Percentiles rank a stretch among this genome's conserved stretches.
These are phyloP conservation scores for Paramecium pentaurelia DNA, from an alignment of 73 alveolate genomes.

Conservation along the genomic window DNA sequence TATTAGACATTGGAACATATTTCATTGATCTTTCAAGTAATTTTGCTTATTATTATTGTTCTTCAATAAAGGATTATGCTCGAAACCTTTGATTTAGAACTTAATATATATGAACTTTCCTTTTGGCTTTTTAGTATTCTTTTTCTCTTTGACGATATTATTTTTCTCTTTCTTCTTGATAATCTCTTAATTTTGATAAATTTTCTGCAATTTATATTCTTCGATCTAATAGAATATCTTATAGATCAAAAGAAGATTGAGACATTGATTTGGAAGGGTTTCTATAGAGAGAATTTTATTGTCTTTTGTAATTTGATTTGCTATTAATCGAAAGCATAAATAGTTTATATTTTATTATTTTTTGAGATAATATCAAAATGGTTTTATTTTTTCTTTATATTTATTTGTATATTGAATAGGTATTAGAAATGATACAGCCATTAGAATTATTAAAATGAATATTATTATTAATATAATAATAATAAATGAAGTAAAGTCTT, in stretches of 20 bases:
- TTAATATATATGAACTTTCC: background rate
- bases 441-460: background rate
- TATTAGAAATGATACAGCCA: background rate
- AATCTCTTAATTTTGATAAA: background rate
- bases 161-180: background rate
- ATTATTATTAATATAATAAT: background rate
- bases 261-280: background rate
- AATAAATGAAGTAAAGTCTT: background rate
- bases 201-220: conserved; percentile 12
- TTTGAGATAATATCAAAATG: background rate
- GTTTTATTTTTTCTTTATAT: background rate
- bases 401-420: background rate
- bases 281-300: background rate
- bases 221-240: background rate
- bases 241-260: background rate
- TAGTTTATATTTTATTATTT: background rate
- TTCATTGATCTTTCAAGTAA: background rate
- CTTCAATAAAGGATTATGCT: conserved; percentile 15
- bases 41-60: background rate
- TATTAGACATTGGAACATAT: background rate
- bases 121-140: background rate
- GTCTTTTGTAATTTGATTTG: background rate
- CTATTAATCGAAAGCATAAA: background rate
- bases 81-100: background rate
- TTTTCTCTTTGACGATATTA: background rate